These are phyloP conservation scores for Atkinsonella hypoxylon DNA, from an alignment of 2,329 filamentous ascomycete species.

Conservation along the genomic window DNA sequence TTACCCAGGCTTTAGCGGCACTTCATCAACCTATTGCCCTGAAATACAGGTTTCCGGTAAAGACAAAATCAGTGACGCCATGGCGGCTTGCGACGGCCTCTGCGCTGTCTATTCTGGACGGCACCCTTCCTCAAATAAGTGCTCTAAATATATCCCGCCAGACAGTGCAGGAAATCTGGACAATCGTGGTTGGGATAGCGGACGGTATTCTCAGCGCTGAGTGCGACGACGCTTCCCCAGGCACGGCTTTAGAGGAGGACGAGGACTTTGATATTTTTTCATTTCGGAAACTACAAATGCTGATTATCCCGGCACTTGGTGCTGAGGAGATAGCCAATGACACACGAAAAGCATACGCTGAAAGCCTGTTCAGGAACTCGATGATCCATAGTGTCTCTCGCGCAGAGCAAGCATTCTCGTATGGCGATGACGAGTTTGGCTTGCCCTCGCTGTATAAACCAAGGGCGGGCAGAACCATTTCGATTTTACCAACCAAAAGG, in stretches of 20 bases:
- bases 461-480: conserved; percentile 61
- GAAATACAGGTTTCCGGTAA: conserved; percentile 68
- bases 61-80: conserved; percentile 57
- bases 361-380: conserved; percentile 69
- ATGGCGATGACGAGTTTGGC: conserved; percentile 32
- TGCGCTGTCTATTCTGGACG: conserved; percentile 53
- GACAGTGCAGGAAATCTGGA: conserved; percentile 54
- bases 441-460: conserved; percentile 48
- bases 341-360: conserved; percentile 57
- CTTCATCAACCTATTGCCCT: conserved; percentile 58
- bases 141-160: conserved; percentile 32
- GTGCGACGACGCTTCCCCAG: conserved; percentile 33
- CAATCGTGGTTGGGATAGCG: conserved; percentile 49
- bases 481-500: conserved; percentile 51
- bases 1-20: conserved; percentile 52
- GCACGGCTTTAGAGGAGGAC: conserved; percentile 47
- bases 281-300: conserved; percentile 54
- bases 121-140: conserved; percentile 50
- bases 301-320: conserved; percentile 67
- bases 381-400: conserved; percentile 58
- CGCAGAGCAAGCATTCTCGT: conserved; percentile 43
- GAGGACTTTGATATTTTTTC: conserved; percentile 71
- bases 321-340: conserved; percentile 51
- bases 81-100: conserved; percentile 74
- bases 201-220: conserved; percentile 60